These are phyloP conservation scores for Umbilicaria muhlenbergii DNA, from an alignment of 495 filamentous ascomycete species.

Conservation along the genomic window DNA sequence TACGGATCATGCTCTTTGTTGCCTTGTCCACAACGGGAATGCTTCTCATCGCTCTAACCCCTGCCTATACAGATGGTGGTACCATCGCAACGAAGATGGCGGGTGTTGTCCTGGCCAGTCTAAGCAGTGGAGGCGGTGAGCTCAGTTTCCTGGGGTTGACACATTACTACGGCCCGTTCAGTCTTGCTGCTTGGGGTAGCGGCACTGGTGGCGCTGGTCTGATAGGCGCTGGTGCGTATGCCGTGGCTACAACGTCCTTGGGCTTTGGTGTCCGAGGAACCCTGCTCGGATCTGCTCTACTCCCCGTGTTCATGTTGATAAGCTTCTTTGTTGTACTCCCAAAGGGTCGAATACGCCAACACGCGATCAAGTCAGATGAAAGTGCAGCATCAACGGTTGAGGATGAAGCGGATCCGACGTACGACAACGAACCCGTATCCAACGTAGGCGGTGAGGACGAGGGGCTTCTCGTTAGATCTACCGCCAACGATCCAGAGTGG, in stretches of 20 bases:
- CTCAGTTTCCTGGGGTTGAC: constrained; percentile 80
- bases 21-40: constrained; percentile 62
- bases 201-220: constrained; percentile 86
- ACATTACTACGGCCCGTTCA: constrained; percentile 85
- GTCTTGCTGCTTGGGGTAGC: constrained; percentile 81
- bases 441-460: constrained; percentile 16
- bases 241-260: constrained; percentile 63
- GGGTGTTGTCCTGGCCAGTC: constrained; percentile 71
- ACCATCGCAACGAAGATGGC: constrained; percentile 59
- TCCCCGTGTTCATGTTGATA: constrained; percentile 70
- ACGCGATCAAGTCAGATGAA: not conserved
- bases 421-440: no score
- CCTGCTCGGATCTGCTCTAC: constrained; percentile 56
- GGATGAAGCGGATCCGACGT: not conserved
- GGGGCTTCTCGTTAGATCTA: constrained; percentile 22
- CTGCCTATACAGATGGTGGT: constrained; percentile 37
- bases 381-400: not conserved
- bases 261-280: constrained; percentile 54
- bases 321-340: constrained; percentile 77
- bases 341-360: constrained; percentile 33
- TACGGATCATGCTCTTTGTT: constrained; percentile 60
- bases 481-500: constrained; percentile 12
- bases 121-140: constrained; percentile 75
- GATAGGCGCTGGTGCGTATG: constrained; percentile 75
- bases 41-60: constrained; percentile 72